A percentile compares a stretch with the other conserved stretches of the same genome.
Conservation (phyloP, 2,329 filamentous ascomycete genomes). For the Neurospora sp. region DNA sequence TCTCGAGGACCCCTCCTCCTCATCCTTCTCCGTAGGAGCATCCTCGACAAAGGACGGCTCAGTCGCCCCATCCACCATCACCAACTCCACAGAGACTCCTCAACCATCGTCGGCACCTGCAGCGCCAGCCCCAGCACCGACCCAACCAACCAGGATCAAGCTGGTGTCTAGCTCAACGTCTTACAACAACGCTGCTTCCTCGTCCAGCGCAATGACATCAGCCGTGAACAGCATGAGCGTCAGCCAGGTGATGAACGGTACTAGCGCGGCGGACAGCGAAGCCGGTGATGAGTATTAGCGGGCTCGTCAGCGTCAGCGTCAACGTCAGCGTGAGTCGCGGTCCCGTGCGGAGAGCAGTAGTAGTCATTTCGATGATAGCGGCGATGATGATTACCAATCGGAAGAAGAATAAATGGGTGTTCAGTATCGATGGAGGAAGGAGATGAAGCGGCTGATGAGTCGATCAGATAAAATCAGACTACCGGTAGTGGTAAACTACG, state of each 20-base stretch:
- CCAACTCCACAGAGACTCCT: slow-evolving; percentile 44
- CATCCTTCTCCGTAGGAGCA: slow-evolving; percentile 3
- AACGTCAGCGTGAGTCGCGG: background rate
- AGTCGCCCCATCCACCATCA: slow-evolving; percentile 41
- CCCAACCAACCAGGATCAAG: slow-evolving; percentile 52
- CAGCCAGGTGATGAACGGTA: slow-evolving; percentile 26
- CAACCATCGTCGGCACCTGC: slow-evolving; percentile 30
- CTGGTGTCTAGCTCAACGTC: slow-evolving; percentile 42
- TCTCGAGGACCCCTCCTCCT: slow-evolving; percentile 35
- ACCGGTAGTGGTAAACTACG: background rate
- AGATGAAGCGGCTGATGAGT: background rate
- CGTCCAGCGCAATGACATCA: slow-evolving; percentile 22
- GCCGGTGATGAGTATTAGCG: background rate
- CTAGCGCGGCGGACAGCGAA: background rate
- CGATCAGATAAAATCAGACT: background rate
- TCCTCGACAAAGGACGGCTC: slow-evolving; percentile 29
- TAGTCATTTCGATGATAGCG: background rate
- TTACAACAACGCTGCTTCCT: slow-evolving; percentile 16
- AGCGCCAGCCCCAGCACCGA: background rate
- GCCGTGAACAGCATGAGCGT: slow-evolving; percentile 41
- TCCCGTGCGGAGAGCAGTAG: background rate
- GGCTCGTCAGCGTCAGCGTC: background rate
- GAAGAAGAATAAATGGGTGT: background rate
- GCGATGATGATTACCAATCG: background rate
- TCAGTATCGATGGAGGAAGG: background rate